Base-by-base conservation (phyloP, 1,284 basidiomycete species). In the Polyporus tsugae region DNA sequence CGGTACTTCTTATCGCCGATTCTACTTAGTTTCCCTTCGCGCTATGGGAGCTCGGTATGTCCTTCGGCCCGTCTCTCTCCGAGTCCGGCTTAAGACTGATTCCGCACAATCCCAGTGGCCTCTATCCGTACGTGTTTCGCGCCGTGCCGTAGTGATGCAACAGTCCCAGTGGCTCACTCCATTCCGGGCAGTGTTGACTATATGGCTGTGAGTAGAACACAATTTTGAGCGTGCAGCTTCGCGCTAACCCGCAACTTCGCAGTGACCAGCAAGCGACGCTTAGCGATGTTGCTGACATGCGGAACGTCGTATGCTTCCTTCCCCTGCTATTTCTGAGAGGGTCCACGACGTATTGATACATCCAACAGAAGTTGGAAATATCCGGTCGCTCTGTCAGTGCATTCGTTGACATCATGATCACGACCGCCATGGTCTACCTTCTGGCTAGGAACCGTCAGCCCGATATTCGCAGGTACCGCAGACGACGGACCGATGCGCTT, bases 321-420 rank as follows among this genome's bases (percentile, higher is more conserved):
- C 13, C 10, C 17, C 15, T 17, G 19, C 2, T 0, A 6, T 17
- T 13, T 6, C 17, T 46, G 11, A 46, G 6, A 6, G 13, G 6
- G 44, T n/a, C 6, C 11, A n/a, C 6, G 13, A n/a, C 11, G 7
- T 3, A 10, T 15, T 41, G n/a, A 60, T 4, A 13, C 25, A 2
- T 39, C 0, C 22, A 3, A 60, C 38, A 60, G 58, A 60, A 60
- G 2, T 17, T 60, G 19, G 58, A 60, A 13, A 60, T 60, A 10
- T 1, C 58, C 25, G 36, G 35, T 17, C 58, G 58, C 11, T 60
- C 58, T 11, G 58, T 38, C 7, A 38, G 58, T 10, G 58, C 58
- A 10, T 60, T 60, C 58, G 58, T 60, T 19, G 58, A 60, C 22
- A 29, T 60, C 36, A n/a, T 60, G 58, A 60, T 60, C n/a, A 60